These are phyloP conservation scores for Talaromyces sp. DNA, from an alignment of 2,329 filamentous ascomycete species.

Conservation along the genomic window DNA sequence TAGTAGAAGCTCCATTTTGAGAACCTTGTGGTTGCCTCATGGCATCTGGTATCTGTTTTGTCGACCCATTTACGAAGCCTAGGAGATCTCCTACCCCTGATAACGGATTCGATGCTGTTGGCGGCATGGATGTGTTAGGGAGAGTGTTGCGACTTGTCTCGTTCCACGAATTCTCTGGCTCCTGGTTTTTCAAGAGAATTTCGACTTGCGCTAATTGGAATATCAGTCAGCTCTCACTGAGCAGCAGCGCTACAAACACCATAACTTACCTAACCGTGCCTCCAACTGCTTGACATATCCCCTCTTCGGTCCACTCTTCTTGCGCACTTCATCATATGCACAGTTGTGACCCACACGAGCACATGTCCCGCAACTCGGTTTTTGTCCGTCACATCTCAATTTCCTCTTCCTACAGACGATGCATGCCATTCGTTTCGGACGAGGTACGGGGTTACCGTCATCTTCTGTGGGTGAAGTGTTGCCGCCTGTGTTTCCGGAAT, in stretches of 20 bases:
- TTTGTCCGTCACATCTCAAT: conserved; percentile 79
- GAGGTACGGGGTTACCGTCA: conserved; percentile 60
- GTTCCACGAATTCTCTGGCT: conserved; percentile 42
- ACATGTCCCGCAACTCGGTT: conserved; percentile 85
- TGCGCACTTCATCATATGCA: conserved; percentile 85
- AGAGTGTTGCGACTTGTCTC: conserved; percentile 22
- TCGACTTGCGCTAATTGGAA: conserved; percentile 75
- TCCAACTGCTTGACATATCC: conserved; percentile 94
- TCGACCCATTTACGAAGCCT: conserved; percentile 21
- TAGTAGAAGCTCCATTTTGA: conserved; percentile 20
- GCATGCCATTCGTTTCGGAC: conserved; percentile 91
- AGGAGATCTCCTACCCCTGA: conserved; percentile 26
- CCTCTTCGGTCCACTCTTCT: conserved; percentile 91
- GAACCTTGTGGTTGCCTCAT: not conserved
- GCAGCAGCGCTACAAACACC: not conserved
- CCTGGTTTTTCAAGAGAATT: conserved; percentile 79
- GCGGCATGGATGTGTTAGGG: conserved; percentile 20
- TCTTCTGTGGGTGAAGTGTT: conserved; percentile 25
- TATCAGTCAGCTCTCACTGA: conserved; percentile 13
- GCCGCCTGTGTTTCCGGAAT: conserved; percentile 14
- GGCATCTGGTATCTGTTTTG: conserved; percentile 16
- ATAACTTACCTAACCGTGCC: conserved; percentile 77
- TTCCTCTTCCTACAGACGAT: conserved; percentile 92
- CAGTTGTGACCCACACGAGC: conserved; percentile 81
- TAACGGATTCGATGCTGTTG: conserved; percentile 33